phyloP scores from a whole-genome alignment of 2,329 filamentous ascomycete species.

The Pyricularia pennisetigena region DNA sequence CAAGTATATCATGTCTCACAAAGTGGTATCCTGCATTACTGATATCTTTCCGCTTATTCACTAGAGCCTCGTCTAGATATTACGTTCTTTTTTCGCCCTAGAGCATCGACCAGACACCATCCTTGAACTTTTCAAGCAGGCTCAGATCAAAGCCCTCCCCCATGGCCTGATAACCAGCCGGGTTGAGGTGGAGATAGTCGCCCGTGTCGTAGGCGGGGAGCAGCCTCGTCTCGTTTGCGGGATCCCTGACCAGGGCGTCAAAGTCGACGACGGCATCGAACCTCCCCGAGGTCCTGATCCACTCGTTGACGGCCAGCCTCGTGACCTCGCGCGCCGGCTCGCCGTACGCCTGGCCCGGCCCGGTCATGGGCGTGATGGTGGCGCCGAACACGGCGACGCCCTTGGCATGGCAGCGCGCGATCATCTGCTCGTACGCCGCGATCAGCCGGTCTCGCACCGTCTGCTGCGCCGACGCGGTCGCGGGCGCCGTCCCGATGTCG shows the following conservation, averaged over 20 bases:
- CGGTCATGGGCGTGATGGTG: constrained; percentile 33
- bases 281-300: constrained; percentile 40
- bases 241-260: constrained; percentile 42
- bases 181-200: constrained; percentile 49
- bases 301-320: constrained; percentile 44
- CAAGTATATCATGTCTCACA: background rate
- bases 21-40: background rate
- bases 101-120: constrained; percentile 12
- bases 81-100: background rate
- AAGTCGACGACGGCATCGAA: constrained; percentile 57
- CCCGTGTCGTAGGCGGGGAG: constrained; percentile 53
- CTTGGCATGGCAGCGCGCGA: constrained; percentile 37
- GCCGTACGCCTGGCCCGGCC: constrained; percentile 40
- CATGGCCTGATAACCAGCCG: constrained; percentile 44
- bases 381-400: constrained; percentile 46
- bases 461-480: constrained; percentile 24
- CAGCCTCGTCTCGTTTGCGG: constrained; percentile 33
- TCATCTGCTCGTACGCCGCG: constrained; percentile 48
- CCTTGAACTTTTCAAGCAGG: constrained; percentile 30
- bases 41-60: background rate
- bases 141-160: constrained; percentile 34
- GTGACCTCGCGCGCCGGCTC: constrained; percentile 41
- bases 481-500: constrained; percentile 46
- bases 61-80: background rate
- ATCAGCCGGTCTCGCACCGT: constrained; percentile 32